Evolutionary conservation across 2,329 filamentous ascomycete species (phyloP).

Genomic region (Dendrostoma leiphaemia): DNA sequence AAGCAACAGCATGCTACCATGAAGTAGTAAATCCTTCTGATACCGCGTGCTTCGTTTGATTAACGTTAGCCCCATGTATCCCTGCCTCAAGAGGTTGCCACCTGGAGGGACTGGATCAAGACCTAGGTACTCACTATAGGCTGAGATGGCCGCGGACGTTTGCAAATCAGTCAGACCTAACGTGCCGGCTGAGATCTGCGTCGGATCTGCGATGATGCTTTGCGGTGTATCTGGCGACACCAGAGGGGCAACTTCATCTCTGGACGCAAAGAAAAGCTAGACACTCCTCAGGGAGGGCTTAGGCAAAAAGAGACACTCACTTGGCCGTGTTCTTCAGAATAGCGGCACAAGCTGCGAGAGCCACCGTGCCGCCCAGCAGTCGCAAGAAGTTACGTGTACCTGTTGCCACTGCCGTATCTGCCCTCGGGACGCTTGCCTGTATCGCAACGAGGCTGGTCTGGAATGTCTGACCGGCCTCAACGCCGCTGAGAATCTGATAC

Average conservation of each 20-base stretch:
- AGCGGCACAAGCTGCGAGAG: constrained; percentile 9
- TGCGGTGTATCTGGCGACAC: not conserved
- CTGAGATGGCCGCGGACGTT: not conserved
- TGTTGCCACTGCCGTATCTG: constrained; percentile 19
- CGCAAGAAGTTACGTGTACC: constrained; percentile 18
- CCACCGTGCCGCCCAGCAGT: constrained; percentile 11
- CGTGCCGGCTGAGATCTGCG: not conserved
- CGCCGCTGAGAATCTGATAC: constrained; percentile 14
- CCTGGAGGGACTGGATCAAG: not conserved
- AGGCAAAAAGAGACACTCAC: not conserved
- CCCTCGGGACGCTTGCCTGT: constrained; percentile 12
- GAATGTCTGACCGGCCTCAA: constrained; percentile 15
- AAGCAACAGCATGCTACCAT: constrained; percentile 9
- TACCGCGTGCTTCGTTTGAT: constrained; percentile 8
- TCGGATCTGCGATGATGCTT: not conserved
- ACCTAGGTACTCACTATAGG: constrained; percentile 17
- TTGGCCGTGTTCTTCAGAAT: constrained; percentile 10
- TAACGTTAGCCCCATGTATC: not conserved
- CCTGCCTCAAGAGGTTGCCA: not conserved
- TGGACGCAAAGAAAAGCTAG: not conserved
- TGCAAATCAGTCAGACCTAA: constrained; percentile 4
- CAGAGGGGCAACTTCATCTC: not conserved
- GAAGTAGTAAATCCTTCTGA: constrained; percentile 16
- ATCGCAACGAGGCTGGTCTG: constrained; percentile 18
- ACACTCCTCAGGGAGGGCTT: too few relatives aligned